Evolutionary conservation across 2,329 filamentous ascomycete species (phyloP).

Genomic region (Chaetomiaceae sp.): DNA sequence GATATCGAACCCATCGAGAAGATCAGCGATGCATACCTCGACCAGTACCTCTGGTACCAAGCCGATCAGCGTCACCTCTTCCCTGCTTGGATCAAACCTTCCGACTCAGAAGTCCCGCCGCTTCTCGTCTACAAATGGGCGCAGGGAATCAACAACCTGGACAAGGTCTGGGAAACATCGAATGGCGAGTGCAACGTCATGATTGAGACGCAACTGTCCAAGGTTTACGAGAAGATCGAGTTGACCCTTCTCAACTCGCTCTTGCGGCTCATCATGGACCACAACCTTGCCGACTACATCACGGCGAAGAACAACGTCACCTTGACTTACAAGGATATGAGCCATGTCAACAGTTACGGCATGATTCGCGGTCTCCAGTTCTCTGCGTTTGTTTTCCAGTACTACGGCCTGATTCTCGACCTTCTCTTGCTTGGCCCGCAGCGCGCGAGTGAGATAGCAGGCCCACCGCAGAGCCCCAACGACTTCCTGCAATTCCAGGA

Average conservation of each 20-base stretch:
- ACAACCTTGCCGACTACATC: slow-evolving; percentile 98
- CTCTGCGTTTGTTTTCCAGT: slow-evolving; percentile 98
- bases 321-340: slow-evolving; percentile 99
- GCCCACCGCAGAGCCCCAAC: slow-evolving; percentile 87
- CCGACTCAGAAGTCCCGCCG: slow-evolving; percentile 94
- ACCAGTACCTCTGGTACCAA: slow-evolving; percentile 99
- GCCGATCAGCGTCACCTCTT: slow-evolving; percentile 96
- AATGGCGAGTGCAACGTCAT: slow-evolving; percentile 97
- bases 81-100: slow-evolving; percentile 98
- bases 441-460: slow-evolving; percentile 95
- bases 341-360: slow-evolving; percentile 97
- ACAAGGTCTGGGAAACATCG: slow-evolving; percentile 88
- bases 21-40: slow-evolving; percentile 96
- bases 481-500: slow-evolving; percentile 98
- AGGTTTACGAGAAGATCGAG: slow-evolving; percentile 99
- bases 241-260: slow-evolving; percentile 91
- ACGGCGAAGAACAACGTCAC: slow-evolving; percentile 99
- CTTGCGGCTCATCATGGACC: slow-evolving; percentile 94
- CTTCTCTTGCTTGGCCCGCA: slow-evolving; percentile 86
- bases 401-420: slow-evolving; percentile 93
- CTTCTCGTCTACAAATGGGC: slow-evolving; percentile 97
- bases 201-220: slow-evolving; percentile 97
- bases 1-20: slow-evolving; percentile 99
- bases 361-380: slow-evolving; percentile 98
- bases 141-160: slow-evolving; percentile 96